phyloP scores from a whole-genome alignment of 352 stramenopile genomes.

The Globisporangium middletonii region DNA sequence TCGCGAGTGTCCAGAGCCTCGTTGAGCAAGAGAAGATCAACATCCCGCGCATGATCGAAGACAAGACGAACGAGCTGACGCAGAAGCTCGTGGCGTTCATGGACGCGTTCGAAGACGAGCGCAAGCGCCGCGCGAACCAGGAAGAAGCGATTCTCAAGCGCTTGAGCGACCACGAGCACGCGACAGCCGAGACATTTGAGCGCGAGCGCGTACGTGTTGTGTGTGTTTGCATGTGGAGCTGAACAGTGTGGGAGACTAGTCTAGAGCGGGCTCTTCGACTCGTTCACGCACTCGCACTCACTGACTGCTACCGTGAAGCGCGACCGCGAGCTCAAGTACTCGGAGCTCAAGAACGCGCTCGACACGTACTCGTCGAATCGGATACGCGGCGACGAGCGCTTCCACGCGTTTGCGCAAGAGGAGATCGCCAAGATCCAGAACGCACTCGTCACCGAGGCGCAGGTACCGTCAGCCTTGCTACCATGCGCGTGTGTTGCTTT shows the following conservation, averaged over 20 bases:
- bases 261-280: too few relatives aligned
- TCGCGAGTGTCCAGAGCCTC: constrained; percentile 71
- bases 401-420: constrained; percentile 59
- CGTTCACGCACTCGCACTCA: too few relatives aligned
- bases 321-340: constrained; percentile 65
- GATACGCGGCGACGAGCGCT: constrained; percentile 71
- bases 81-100: constrained; percentile 88
- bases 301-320: constrained; percentile 2
- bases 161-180: constrained; percentile 83
- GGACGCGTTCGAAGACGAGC: constrained; percentile 85
- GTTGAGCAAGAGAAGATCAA: constrained; percentile 84
- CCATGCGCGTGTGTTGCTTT: too few relatives aligned
- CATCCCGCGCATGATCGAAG: constrained; percentile 89
- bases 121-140: constrained; percentile 66
- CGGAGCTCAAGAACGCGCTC: constrained; percentile 59
- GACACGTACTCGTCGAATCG: constrained; percentile 66
- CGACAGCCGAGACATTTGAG: constrained; percentile 66
- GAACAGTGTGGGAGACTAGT: too few relatives aligned
- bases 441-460: constrained; percentile 59
- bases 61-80: constrained; percentile 84
- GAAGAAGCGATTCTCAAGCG: constrained; percentile 91
- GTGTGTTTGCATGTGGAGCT: not conserved
- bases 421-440: too few relatives aligned
- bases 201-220: constrained; percentile 36
- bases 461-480: too few relatives aligned